Base-by-base conservation (phyloP, 176 grass and related monocot genomes). In the Poa annua region DNA sequence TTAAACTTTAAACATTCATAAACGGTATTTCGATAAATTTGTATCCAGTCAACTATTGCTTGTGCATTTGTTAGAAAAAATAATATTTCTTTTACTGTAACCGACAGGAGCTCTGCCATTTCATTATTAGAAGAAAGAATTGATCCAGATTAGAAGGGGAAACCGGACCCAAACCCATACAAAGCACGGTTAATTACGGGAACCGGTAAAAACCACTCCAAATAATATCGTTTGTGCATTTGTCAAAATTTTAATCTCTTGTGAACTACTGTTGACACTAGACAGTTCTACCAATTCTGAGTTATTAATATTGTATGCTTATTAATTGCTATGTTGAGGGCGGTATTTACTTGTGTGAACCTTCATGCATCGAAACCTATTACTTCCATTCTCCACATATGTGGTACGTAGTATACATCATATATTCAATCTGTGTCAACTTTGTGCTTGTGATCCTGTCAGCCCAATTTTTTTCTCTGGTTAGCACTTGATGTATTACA, bases 251-350 rank as follows among this genome's bases (percentile, higher is more conserved):
- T 64, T 29, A 62, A 8, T 64, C 60, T 63, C 29, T 66, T 33
- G 14, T 19, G 32, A 34, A 66, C 6, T 39, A 39, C n/a, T n/a
- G n/a, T n/a, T n/a, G 38, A 39, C 38, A 22, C 66, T 33, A 20
- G 41, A 17, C 74, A 74, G 39, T 66, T 26, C 52, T 87, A 48
- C 21, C 59, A 20, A 84, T 87, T 72, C 19, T 83, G 4, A 63
- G 51, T 35, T 21, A 22, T 75, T 41, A 41, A 41, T 41, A 41
- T 0, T 41, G 38, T 7, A 42, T 13, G 24, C 22, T 60, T 60
- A 25, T 60, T 60, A 60, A 60, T 60, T 60, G 56, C 24, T 47
- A 35, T 67, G 14, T 65, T 64, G 45, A 8, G 62, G 17, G 17
- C n/a, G 5, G 71, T 54, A 54, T 62, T 63, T 11, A 45, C 49